Conservation (phyloP, 1,139 yeast species). For the Saccharomyces hybrid region DNA sequence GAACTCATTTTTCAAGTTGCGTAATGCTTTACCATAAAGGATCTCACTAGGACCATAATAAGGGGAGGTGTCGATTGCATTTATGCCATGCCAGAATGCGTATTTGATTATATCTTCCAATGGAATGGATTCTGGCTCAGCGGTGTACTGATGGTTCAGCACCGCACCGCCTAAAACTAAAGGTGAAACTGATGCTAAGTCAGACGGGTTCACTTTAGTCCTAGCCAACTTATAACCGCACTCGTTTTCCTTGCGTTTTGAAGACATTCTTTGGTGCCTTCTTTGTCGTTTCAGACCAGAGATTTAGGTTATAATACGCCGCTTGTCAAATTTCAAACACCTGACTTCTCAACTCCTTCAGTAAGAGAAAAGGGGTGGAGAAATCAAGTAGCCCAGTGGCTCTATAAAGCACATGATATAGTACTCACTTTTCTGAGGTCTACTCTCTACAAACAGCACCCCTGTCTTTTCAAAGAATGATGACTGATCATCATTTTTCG, state of each 20-base stretch:
- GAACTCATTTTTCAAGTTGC: constrained; percentile 29
- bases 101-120: constrained; percentile 46
- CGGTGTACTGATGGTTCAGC: constrained; percentile 69
- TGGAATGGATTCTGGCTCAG: constrained; percentile 54
- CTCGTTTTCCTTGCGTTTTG: not conserved
- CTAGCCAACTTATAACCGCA: not conserved
- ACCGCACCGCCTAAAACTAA: constrained; percentile 81
- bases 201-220: not conserved
- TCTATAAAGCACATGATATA: no score
- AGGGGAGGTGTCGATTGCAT: constrained; percentile 85
- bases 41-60: constrained; percentile 87
- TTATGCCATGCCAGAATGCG: constrained; percentile 62
- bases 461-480: no score
- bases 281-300: not conserved
- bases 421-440: no score
- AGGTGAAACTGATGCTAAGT: constrained; percentile 27
- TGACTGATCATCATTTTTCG: no score
- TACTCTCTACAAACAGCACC: no score
- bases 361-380: not conserved
- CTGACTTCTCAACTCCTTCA: not conserved
- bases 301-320: not conserved
- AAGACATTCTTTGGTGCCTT: not conserved
- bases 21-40: constrained; percentile 61
- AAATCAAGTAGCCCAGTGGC: not conserved
- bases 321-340: not conserved